Evolutionary conservation across 306 rosid species (phyloP), one percentile per base, ranked within the genome.

Genomic region (Casuarina cunninghamiana): DNA sequence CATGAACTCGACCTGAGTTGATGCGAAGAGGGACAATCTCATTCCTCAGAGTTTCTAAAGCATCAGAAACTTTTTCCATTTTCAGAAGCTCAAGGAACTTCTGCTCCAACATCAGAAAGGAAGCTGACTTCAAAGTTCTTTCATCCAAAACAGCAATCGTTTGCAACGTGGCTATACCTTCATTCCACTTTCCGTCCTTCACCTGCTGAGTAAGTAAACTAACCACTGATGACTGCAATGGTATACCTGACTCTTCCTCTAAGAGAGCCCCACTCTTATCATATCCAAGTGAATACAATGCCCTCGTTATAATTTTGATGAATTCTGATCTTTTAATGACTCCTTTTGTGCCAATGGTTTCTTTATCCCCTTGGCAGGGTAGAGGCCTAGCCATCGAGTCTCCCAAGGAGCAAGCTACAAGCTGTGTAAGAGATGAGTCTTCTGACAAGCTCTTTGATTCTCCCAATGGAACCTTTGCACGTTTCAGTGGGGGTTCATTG

Each of bases 211-310:
- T 78, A 71, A 78, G 74, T 72, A 71, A 35, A 50, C 41, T 71
- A 37, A 61, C 71, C 50, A 71, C 53, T 11, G 65, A 61, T 38
- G 72, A 39, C 66, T 60, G 63, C 71, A 71, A 71, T 13, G 77
- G 71, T 78, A 78, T 78, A 3, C 82, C 77, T 10, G 82, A 78
- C 42, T 78, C 82, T 49, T 78, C 82, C 77, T 78, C 82, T 48
- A 78, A 58, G 48, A 71, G 66, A 51, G 82, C 77, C 58, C 82
- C 82, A 35, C 71, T 78, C 44, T 72, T 71, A 60, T 73, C 71
- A 63, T 79, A 79, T 50, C 57, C 78, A 9, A 79, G 82, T 50
- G 78, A 79, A 37, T 79, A 78, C 50, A 78, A 61, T 49, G 82
- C 77, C 72, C 53, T 71, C 37, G 82, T 62, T 78, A 78, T 78